A percentile compares a stretch with the other conserved stretches of the same genome.
phyloP scores from a whole-genome alignment of 768 basidiomycete species.

The Pluteus cervinus region DNA sequence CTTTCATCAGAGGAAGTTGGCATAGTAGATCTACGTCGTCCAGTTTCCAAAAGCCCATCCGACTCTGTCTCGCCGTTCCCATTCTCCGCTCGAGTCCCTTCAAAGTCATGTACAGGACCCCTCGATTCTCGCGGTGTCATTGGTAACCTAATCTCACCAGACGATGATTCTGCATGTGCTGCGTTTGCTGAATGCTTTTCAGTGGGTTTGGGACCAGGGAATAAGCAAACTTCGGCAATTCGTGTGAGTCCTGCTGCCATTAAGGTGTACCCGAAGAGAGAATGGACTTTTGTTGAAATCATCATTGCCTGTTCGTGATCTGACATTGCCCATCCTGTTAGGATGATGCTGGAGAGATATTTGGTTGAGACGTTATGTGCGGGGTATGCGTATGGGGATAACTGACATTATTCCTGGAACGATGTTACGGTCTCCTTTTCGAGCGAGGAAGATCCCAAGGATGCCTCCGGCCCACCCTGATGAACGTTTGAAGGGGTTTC shows the following conservation, averaged over 20 bases:
- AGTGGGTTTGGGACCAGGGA: slow-evolving; percentile 30
- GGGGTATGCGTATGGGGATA: not conserved
- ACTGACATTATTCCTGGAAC: slow-evolving; percentile 76
- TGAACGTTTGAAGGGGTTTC: slow-evolving; percentile 6
- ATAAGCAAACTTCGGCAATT: slow-evolving; percentile 81
- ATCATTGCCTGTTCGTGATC: slow-evolving; percentile 81
- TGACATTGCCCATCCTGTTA: slow-evolving; percentile 95
- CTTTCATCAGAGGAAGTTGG: too few relatives aligned
- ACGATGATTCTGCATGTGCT: too few relatives aligned
- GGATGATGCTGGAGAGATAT: slow-evolving; percentile 51
- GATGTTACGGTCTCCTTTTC: slow-evolving; percentile 76
- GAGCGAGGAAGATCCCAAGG: slow-evolving; percentile 78
- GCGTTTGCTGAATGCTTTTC: slow-evolving; percentile 15
- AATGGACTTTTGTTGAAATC: slow-evolving; percentile 83
- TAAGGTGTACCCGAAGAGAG: slow-evolving; percentile 78
- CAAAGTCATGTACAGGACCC: too few relatives aligned
- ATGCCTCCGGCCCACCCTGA: slow-evolving; percentile 90
- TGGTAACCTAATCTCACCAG: too few relatives aligned
- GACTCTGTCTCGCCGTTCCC: too few relatives aligned
- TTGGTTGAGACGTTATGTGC: not conserved
- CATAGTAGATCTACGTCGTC: too few relatives aligned
- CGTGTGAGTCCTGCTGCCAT: slow-evolving; percentile 79
- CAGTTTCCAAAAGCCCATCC: too few relatives aligned
- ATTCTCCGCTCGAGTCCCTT: too few relatives aligned
- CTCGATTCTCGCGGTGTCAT: too few relatives aligned